A percentile compares a stretch with the other conserved stretches of the same genome.
phyloP scores from a whole-genome alignment of 345 rosid genomes.

The Euphorbia peplus region DNA sequence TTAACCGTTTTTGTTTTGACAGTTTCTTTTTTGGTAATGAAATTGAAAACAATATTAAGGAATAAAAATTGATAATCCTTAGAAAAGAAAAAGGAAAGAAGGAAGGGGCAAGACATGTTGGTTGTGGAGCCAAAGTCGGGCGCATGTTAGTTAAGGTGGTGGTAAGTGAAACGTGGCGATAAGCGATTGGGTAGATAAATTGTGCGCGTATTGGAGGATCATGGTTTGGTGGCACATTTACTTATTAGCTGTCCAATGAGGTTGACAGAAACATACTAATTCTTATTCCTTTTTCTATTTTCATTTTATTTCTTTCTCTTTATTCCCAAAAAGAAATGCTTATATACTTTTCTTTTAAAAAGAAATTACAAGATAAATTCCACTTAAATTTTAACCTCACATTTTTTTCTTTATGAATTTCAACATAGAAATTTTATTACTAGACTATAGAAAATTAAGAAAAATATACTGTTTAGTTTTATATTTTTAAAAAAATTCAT shows the following conservation, averaged over 20 bases:
- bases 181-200: neutral
- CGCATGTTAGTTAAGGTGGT: conserved; percentile 14
- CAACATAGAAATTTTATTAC: no score
- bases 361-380: no score
- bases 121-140: neutral
- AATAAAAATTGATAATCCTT: neutral
- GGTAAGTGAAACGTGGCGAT: neutral
- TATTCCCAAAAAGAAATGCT: neutral
- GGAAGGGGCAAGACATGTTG: conserved; percentile 8
- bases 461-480: no score
- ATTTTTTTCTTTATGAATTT: no score
- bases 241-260: neutral
- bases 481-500: no score
- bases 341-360: no score
- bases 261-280: neutral
- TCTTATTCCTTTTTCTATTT: no score
- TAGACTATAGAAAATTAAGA: no score
- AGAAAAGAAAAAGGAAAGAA: neutral
- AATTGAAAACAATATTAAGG: neutral
- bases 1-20: no score
- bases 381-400: neutral
- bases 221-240: neutral
- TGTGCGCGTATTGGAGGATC: neutral
- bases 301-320: neutral
- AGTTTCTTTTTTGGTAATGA: no score